Conservation (phyloP, 2,329 filamentous ascomycete genomes). For the Apiospora aurea region DNA sequence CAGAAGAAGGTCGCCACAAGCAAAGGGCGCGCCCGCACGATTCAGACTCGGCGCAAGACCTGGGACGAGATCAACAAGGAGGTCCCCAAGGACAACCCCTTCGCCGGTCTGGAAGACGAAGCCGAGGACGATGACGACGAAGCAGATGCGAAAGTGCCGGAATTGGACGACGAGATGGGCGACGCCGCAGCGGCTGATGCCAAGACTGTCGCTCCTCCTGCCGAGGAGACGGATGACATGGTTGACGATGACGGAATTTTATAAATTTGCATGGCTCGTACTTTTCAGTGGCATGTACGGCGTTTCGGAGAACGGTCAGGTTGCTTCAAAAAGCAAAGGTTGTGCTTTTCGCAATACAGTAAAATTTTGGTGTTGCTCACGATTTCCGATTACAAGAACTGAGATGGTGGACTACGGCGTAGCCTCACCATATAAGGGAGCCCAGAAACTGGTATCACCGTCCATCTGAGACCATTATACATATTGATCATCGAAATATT, state of each 20-base stretch:
- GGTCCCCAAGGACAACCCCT: slow-evolving; percentile 30
- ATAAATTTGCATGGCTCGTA: slow-evolving; percentile 27
- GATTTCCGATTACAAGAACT: neutral
- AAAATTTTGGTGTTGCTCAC: neutral
- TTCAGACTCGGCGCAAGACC: slow-evolving; percentile 57
- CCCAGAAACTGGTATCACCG: neutral
- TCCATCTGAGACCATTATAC: neutral
- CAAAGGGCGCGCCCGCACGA: slow-evolving; percentile 53
- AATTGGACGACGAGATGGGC: slow-evolving; percentile 37
- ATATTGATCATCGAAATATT: neutral
- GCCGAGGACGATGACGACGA: slow-evolving; percentile 29
- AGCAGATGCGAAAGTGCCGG: slow-evolving; percentile 29
- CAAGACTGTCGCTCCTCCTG: slow-evolving; percentile 20
- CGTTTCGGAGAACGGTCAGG: slow-evolving; percentile 22
- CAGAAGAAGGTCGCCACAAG: slow-evolving; percentile 63
- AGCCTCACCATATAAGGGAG: neutral
- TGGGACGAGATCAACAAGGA: slow-evolving; percentile 67
- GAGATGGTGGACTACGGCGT: neutral
- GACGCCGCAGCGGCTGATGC: slow-evolving; percentile 26
- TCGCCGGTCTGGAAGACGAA: neutral
- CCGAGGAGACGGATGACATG: slow-evolving; percentile 1
- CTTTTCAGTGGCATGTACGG: slow-evolving; percentile 24
- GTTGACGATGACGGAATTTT: slow-evolving; percentile 34
- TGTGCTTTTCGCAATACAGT: slow-evolving; percentile 9
- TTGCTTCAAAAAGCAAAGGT: neutral